phyloP scores from a whole-genome alignment of 2,329 filamentous ascomycete species.

The Biscogniauxia marginata region DNA sequence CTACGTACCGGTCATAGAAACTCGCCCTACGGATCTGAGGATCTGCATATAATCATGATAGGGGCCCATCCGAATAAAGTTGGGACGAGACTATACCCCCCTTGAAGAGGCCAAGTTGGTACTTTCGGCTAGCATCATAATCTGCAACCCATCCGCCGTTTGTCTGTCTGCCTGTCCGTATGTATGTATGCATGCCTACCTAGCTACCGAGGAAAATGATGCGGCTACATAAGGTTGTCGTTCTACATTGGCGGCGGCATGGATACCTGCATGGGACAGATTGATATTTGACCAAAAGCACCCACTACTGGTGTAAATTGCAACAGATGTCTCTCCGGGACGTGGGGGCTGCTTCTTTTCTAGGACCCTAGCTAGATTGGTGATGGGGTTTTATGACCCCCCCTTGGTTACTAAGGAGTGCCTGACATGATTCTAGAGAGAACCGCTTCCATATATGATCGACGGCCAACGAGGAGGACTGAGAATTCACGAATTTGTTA shows the following conservation, averaged over 20 bases:
- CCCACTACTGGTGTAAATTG: conserved; percentile 8
- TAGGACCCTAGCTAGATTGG: neutral
- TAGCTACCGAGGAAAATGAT: conserved; percentile 2
- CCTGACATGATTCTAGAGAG: conserved; percentile 4
- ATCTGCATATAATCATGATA: neutral
- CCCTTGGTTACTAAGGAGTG: conserved; percentile 5
- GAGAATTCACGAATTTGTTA: conserved; percentile 11
- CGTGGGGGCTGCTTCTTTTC: conserved; percentile 15
- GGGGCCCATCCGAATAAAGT: conserved; percentile 1
- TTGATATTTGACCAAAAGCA: conserved; percentile 11
- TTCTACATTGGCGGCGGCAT: conserved; percentile 15
- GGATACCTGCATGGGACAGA: conserved; percentile 16
- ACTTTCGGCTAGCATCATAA: neutral
- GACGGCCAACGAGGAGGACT: neutral
- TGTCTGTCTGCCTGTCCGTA: neutral
- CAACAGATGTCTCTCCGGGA: conserved; percentile 20
- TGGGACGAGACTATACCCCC: neutral
- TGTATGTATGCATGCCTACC: conserved; percentile 16
- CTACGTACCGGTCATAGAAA: neutral
- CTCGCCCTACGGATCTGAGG: neutral
- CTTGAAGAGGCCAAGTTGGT: neutral
- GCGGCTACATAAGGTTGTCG: conserved; percentile 6
- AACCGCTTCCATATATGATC: neutral
- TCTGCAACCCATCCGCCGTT: neutral
- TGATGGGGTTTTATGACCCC: conserved; percentile 9